Evolutionary conservation across 2,329 filamentous ascomycete genomes (phyloP), one percentile per base, ranked within the genome.

Genomic region (Remersonia thermophila): DNA sequence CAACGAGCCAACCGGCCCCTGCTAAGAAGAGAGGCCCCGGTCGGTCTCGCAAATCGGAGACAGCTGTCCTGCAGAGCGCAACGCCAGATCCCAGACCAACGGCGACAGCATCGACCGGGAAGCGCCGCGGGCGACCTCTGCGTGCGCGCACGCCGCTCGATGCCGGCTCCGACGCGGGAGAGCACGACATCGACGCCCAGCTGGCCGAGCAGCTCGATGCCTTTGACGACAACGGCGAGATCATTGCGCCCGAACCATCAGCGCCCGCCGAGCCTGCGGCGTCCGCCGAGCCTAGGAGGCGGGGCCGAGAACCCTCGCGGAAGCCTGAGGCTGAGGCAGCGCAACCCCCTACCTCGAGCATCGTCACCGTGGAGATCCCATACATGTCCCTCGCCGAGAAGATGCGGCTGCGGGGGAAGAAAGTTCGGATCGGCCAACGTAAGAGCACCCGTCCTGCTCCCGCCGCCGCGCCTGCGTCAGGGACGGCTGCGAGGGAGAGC

Each of bases 321-420:
- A 46, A 41, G 4, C 30, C 38, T 10, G 39, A 44, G 30, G 20
- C 5, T 5, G 20, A 23, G 20, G 9, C 5, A 9, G 5, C 36
- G 23, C 18, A 38, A 7, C 28, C 3, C 37, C 16, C 33, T 30
- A 13, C 39, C 36, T 4, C 23, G 33, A 15, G 12, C 17, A 7
- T 18, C 6, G 1, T n/a, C 26, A n/a, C 38, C 3, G 35, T 45
- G 3, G 47, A 44, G 12, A 18, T 42, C 3, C 23, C 38, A 5
- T 44, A 67, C 32, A 58, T 75, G 57, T 74, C 71, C 5, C 66
- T 76, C 65, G 62, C 64, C 27, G 71, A 75, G 46, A 62, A 69
- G n/a, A 66, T 73, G 61, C 67, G 63, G 25, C 55, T 71, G 2
- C 61, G 56, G 35, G 71, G 70, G 9, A 73, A 63, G 51, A 66